Base-by-base conservation (phyloP, 305 asterid species). In the Fraxinus sp. region DNA sequence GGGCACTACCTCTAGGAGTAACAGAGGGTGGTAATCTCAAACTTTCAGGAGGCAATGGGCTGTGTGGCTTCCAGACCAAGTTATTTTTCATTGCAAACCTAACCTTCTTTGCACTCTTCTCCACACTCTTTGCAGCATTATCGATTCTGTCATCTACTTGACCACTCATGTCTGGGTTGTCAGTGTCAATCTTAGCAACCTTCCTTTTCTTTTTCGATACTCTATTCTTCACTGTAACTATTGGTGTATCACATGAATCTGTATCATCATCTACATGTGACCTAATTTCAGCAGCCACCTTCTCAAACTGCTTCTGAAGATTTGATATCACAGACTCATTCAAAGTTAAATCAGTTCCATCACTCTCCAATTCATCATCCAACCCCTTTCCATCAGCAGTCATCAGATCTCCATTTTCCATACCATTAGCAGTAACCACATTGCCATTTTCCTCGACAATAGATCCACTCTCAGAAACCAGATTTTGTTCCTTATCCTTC, bases 1-100 rank as follows among this genome's bases (percentile, higher is more conserved):
- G 88, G 0, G 99, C 98, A 82, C 98, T 96, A 57, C 98, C 98
- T 80, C 99, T 88, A 1, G 98, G 99, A 75, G 98, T 92, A 77
- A 89, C 93, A 33, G 97, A 90, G 30, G 99, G 99, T 0, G 99
- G 99, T 85, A 97, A 74, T 76, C 99, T 90, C 88, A 95, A 84
- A 81, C 92, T 91, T 41, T 97, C 96, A 4, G 99, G 97, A 78
- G 99, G 99, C 93, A 97, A 59, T 39, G 98, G 99, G 83, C 84
- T 93, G 83, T 90, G 92, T 57, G 98, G 95, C 86, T 91, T 97
- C 98, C 98, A 95, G 1, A 93, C 90, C 91, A 96, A 86, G 90
- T 96, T 96, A 79, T 92, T 92, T 90, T 93, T 96, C 96, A 93
- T 93, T 2, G 96, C 84, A 87, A 97, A 97, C 76, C 96, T 86